Evolutionary conservation across 345 rosid genomes (phyloP), one percentile per base, ranked within the genome.

Genomic region (Aquilaria sinensis): DNA sequence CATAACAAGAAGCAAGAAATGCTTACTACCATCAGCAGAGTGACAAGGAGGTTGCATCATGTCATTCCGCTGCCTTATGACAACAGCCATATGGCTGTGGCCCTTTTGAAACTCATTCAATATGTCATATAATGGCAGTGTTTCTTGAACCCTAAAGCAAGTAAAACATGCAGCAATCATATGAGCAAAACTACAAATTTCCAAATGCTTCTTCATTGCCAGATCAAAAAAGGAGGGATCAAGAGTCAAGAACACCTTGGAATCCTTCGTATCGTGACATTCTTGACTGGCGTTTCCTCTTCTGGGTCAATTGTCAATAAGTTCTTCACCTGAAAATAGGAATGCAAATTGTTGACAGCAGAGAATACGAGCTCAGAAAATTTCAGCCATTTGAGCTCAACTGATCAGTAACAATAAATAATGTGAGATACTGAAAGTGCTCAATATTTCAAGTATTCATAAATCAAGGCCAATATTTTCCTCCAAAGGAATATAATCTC

Each of bases 91-190:
- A 69, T 94, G 99, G 80, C 99, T 94, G 59, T 88, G 99, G 56
- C 99, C 99, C 77, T 94, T 94, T 72, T 94, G 99, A 74, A 94
- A 94, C 79, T 94, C 99, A 67, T 94, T 94, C 82, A 94, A 65
- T 73, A 94, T 90, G 74, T 94, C 99, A 73, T 94, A 94, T 53
- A 94, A 72, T 31, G 99, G 99, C 79, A 90, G 72, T 23, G 64
- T 80, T 66, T 90, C 99, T 60, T 65, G 82, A 71, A 94, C 93
- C 83, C 97, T 89, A 56, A 9, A 65, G 54, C 57, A 62, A 31
- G 62, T 30, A 72, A 11, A 49, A 4, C 10, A 52, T 15, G n/a
- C 12, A 52, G 29, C 23, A 23, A 16, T 9, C 10, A 8, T 61
- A 62, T 12, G 29, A 23, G 29, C 34, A 55, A 65, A n/a, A 41